These are phyloP conservation scores for Paracamarosporium sp. DNA, from an alignment of 2,329 filamentous ascomycete species.

Conservation along the genomic window DNA sequence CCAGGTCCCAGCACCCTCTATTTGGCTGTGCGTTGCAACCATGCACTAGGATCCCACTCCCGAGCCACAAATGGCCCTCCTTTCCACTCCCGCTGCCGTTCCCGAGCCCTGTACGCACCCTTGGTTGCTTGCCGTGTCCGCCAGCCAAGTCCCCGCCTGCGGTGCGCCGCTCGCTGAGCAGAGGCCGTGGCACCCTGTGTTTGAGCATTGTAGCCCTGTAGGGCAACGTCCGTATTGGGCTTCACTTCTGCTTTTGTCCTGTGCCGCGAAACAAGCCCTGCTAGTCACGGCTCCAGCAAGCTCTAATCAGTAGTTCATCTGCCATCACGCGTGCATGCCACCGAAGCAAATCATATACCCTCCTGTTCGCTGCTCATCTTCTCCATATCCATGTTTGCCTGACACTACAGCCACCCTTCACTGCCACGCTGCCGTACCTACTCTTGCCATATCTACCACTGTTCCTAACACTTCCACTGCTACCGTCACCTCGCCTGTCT, in stretches of 20 bases:
- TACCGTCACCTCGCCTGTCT: neutral
- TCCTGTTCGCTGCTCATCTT: slow-evolving; percentile 25
- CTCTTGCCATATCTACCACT: slow-evolving; percentile 10
- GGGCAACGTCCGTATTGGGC: slow-evolving; percentile 27
- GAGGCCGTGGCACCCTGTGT: slow-evolving; percentile 26
- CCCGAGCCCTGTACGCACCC: slow-evolving; percentile 2
- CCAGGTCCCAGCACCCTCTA: slow-evolving; percentile 22
- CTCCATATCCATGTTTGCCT: slow-evolving; percentile 15
- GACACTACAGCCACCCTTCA: slow-evolving; percentile 14
- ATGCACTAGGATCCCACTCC: neutral
- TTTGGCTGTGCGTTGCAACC: slow-evolving; percentile 3
- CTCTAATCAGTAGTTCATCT: slow-evolving; percentile 36
- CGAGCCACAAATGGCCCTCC: neutral
- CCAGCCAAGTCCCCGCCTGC: neutral
- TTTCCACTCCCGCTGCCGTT: slow-evolving; percentile 6
- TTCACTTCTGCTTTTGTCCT: slow-evolving; percentile 38
- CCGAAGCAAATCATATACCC: slow-evolving; percentile 36
- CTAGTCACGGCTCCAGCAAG: slow-evolving; percentile 37
- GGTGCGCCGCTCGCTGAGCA: neutral
- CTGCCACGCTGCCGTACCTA: neutral
- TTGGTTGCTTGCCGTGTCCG: slow-evolving; percentile 13
- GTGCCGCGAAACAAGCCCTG: slow-evolving; percentile 27
- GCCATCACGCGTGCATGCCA: slow-evolving; percentile 35
- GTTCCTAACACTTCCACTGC: too few species aligned
- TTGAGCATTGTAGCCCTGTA: slow-evolving; percentile 30